Evolutionary conservation across 163 green algal species (phyloP).

Genomic region (Chlorella variabilis): DNA sequence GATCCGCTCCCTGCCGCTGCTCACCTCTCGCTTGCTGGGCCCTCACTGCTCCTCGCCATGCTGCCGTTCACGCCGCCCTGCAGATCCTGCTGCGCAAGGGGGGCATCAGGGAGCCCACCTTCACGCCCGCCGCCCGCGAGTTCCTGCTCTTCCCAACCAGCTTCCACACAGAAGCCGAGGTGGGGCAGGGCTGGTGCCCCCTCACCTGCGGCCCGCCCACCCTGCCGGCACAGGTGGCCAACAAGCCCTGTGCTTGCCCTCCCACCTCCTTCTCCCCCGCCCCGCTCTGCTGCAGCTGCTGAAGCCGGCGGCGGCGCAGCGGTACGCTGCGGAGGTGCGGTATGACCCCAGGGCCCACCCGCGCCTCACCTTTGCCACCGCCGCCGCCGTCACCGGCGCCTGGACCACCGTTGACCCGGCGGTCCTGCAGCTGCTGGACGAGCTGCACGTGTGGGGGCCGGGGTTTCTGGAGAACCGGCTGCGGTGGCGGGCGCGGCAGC

Average conservation of each 20-base stretch:
- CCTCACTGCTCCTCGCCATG: not conserved
- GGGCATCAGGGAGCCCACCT: slow-evolving; percentile 54
- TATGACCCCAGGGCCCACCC: slow-evolving; percentile 37
- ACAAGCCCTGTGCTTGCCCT: too few species aligned
- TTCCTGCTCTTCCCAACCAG: slow-evolving; percentile 63
- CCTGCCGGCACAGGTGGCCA: too few species aligned
- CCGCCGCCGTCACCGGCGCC: slow-evolving; percentile 46
- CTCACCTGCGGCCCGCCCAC: too few species aligned
- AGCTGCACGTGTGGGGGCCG: slow-evolving; percentile 48
- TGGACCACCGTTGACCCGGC: slow-evolving; percentile 49
- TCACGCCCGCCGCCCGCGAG: slow-evolving; percentile 18
- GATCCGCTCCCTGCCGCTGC: not conserved
- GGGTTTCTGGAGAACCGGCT: slow-evolving; percentile 50
- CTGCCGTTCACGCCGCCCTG: too few species aligned
- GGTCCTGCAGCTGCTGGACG: slow-evolving; percentile 39
- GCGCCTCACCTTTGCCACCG: slow-evolving; percentile 19
- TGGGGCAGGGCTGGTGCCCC: not conserved
- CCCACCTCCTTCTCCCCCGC: too few species aligned
- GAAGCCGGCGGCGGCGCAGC: slow-evolving; percentile 24
- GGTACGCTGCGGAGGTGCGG: slow-evolving; percentile 23
- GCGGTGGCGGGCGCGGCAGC: slow-evolving; percentile 47
- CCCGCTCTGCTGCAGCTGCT: slow-evolving; percentile 32
- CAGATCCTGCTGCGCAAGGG: slow-evolving; percentile 64
- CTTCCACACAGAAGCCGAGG: slow-evolving; percentile 53
- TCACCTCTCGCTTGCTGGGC: too few species aligned